Conservation (phyloP, 345 rosid species). For the Trapa incisa region DNA sequence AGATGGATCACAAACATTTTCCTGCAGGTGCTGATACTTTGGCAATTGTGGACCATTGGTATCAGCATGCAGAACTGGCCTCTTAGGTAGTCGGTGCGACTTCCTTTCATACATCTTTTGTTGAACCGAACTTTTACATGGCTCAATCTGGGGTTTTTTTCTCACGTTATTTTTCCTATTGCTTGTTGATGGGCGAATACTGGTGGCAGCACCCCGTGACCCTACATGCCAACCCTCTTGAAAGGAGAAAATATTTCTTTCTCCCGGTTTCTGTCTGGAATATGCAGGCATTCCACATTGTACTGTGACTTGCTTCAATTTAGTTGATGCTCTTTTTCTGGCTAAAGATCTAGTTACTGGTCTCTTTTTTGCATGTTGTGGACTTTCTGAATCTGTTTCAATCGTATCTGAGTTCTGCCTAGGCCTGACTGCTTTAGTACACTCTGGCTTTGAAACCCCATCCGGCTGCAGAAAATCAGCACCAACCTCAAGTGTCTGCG, state of each 20-base stretch:
- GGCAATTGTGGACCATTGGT: conserved; percentile 13
- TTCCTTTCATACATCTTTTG: conserved; percentile 15
- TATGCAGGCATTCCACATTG: conserved; percentile 23
- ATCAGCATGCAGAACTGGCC: conserved; percentile 24
- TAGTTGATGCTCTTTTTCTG: conserved; percentile 31
- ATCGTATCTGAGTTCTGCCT: conserved; percentile 56
- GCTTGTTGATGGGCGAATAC: conserved; percentile 23
- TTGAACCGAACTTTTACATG: conserved; percentile 23
- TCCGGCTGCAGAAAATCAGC: conserved; percentile 23
- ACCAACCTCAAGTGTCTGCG: conserved; percentile 25
- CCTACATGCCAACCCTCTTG: conserved; percentile 33
- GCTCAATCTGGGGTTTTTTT: conserved; percentile 24
- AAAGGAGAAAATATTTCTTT: conserved; percentile 37
- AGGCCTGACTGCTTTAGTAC: conserved; percentile 24
- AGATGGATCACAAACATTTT: not conserved
- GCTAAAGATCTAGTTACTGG: conserved; percentile 51
- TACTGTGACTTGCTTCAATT: conserved; percentile 18
- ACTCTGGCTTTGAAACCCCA: conserved; percentile 16
- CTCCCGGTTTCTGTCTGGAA: conserved; percentile 19
- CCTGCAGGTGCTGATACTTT: conserved; percentile 2
- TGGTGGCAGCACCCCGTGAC: conserved; percentile 18
- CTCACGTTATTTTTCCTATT: conserved; percentile 25
- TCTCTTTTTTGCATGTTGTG: conserved; percentile 30
- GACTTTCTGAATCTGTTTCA: conserved; percentile 73
- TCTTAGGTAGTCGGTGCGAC: conserved; percentile 23